Conservation (phyloP, 176 grass and related monocot genomes). For the Rhynchospora tenuis region DNA sequence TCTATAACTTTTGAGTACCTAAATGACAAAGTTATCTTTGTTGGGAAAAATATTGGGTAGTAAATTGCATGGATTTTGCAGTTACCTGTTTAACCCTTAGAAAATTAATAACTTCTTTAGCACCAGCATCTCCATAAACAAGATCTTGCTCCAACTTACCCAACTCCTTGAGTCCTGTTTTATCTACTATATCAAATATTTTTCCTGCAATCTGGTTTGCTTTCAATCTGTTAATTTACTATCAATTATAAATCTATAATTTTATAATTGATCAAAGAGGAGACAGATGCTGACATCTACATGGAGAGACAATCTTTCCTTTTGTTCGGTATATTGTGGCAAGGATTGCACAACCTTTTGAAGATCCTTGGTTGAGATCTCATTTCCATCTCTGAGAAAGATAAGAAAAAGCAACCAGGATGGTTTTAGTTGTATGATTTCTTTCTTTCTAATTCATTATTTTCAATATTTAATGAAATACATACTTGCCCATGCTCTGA, state of each 20-base stretch:
- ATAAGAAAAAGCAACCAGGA: conserved; percentile 8
- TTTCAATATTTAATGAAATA: conserved; percentile 12
- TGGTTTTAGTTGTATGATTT: background rate
- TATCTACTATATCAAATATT: conserved; percentile 70
- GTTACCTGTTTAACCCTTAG: conserved; percentile 81
- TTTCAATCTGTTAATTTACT: conserved; percentile 18
- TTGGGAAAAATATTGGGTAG: background rate
- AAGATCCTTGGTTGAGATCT: conserved; percentile 89
- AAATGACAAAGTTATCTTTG: background rate
- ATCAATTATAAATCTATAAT: background rate
- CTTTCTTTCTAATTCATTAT: background rate
- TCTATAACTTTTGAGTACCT: background rate
- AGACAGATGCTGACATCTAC: conserved; percentile 57
- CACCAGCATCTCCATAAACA: conserved; percentile 94
- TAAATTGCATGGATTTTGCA: background rate
- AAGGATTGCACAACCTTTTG: conserved; percentile 95
- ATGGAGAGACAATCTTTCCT: conserved; percentile 86
- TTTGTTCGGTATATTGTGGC: conserved; percentile 90
- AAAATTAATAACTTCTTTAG: conserved; percentile 87
- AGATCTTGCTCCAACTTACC: conserved; percentile 93
- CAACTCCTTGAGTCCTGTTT: conserved; percentile 61
- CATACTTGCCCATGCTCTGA: conserved; percentile 31
- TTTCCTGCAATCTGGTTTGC: conserved; percentile 89
- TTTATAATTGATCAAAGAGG: conserved; percentile 10
- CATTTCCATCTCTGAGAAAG: conserved; percentile 63